Base-by-base conservation (phyloP, 441 rosid species). In the Pelargonium myrrhifolium region DNA sequence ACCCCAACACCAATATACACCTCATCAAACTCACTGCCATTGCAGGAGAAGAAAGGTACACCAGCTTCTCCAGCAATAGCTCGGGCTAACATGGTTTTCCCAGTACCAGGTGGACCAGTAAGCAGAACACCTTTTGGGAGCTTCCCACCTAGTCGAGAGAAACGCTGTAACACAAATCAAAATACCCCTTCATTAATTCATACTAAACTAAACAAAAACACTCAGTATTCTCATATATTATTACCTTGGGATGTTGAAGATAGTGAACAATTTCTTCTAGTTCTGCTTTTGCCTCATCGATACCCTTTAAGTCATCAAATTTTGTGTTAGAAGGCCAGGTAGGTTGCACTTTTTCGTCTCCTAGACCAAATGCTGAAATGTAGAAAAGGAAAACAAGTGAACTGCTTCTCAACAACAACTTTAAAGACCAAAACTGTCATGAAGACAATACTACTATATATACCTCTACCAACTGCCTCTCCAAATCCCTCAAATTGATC, bases 1-100 rank as follows among this genome's bases (percentile, higher is more conserved):
- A 98, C 99, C 80, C 99, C 99, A 74, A 89, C 97, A n/a, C 97
- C 99, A 73, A 94, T 97, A 82, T 88, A 89, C 96, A 94, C 92
- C 83, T 94, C 99, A 77, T 91, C 97, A 68, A 94, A 94, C 77
- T 94, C 97, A 61, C 99, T 94, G 64, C 99, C 99, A 71, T 97
- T 94, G 85, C 97, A 89, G 21, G 97, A 94, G 82, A 91, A 94
- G 84, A 94, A 94, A 61, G 97, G 99, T 67, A 92, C 97, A 55
- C 97, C 94, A 14, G 97, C 97, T 84, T 94, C 99, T 64, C 97
- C 97, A n/a, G 99, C 99, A 71, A 94, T 91, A 55, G 97, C 97
- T 61, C 99, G 92, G 45, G 99, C 99, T 66, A 92, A 83, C 97
- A 94, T 91, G 17, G 97, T 94, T 82, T 94, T 94, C 22, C 99